phyloP scores from a whole-genome alignment of 1,284 basidiomycete genomes.

The Boletus sp. region DNA sequence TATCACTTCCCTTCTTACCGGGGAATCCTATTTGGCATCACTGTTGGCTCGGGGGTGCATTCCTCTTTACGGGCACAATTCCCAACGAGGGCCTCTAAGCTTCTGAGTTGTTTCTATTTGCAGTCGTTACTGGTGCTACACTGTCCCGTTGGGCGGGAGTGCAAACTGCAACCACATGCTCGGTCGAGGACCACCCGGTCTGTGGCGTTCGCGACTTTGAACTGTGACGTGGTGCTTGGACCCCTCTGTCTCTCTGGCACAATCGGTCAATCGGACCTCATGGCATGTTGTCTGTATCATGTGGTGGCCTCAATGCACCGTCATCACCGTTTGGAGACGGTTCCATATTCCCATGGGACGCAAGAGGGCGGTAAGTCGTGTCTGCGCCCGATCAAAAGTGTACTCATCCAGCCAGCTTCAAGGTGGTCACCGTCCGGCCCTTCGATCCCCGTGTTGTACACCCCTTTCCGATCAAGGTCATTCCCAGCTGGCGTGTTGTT shows the following conservation, averaged over 20 bases:
- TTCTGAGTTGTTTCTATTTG: constrained; percentile 1
- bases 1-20: background rate
- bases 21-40: constrained; percentile 1
- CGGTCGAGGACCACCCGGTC: background rate
- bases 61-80: background rate
- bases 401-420: no score
- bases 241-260: no score
- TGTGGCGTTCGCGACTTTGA: background rate
- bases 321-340: no score
- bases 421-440: background rate
- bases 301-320: background rate
- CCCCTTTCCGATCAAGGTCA: background rate
- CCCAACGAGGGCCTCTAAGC: background rate
- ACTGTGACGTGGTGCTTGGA: background rate
- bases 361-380: no score
- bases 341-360: no score
- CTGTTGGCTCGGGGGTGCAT: background rate
- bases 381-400: no score
- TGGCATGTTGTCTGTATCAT: background rate
- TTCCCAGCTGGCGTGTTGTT: background rate
- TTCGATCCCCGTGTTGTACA: background rate
- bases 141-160: background rate
- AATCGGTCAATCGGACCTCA: background rate
- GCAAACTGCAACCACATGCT: no score
- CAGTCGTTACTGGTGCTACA: constrained; percentile 1